Evolutionary conservation across 305 asterid genomes (phyloP).

Genomic region (Solanum hybrid): DNA sequence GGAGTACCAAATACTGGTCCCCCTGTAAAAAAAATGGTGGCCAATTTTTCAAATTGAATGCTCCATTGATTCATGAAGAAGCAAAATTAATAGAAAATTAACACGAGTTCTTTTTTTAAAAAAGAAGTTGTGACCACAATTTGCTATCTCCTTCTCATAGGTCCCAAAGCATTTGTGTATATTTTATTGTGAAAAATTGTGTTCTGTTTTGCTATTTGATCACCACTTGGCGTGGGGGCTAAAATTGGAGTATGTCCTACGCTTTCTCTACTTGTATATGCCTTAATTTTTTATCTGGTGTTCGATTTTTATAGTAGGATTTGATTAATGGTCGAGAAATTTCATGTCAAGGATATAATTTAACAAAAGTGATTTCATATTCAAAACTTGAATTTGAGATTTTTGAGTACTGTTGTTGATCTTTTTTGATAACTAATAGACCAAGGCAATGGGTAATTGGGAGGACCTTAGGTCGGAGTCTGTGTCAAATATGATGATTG

Average conservation of each 20-base stretch:
- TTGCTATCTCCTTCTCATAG: background rate
- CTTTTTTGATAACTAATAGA: background rate
- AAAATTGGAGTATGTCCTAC: background rate
- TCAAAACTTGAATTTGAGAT: no score
- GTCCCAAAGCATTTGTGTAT: background rate
- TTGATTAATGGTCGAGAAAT: rapidly evolving
- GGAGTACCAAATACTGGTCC: background rate
- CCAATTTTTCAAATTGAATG: background rate
- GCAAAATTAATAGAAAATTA: background rate
- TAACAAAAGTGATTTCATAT: no score
- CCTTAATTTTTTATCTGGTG: no score
- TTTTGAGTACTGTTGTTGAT: no score
- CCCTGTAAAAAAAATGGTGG: background rate
- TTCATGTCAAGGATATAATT: no score
- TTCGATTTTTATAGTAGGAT: no score
- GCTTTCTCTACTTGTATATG: no score
- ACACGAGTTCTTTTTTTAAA: background rate
- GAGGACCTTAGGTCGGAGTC: background rate
- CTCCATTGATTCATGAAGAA: background rate
- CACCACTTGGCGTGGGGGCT: background rate
- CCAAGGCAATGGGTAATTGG: background rate
- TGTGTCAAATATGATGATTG: background rate
- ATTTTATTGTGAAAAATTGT: background rate
- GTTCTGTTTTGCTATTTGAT: background rate
- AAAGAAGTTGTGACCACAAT: background rate